Base-by-base conservation (phyloP, 306 rosid genomes). In the Herpetospermum pedunculosum region DNA sequence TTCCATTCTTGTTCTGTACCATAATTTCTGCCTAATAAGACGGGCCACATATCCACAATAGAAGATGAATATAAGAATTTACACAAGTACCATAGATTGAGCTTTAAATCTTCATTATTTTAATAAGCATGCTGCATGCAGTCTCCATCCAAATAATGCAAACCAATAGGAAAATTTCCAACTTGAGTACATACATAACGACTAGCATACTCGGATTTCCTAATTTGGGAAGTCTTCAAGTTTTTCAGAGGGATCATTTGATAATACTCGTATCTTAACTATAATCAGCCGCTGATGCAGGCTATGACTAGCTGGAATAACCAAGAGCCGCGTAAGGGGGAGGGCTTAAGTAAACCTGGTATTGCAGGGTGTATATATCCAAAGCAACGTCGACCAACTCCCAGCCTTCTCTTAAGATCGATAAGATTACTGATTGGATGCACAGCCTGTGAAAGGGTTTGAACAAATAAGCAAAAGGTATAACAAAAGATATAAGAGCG, bases 371-470 rank as follows among this genome's bases (percentile, higher is more conserved):
- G 98, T 72, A 93, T 77, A 78, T 93, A 93, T 77, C 97, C 98
- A 55, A 93, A 93, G 80, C 98, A 93, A 41, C 96, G 93, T 38
- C 97, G 97, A 58, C 98, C 92, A 73, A 89, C 83, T 80, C 98
- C 98, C 52, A 93, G 89, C 86, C 97, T 93, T 86, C 98, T 93
- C 88, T 93, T 93, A 55, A 93, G 98, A 86, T 93, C 98, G 70
- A 93, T 79, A 77, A 93, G 97, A 83, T 89, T 93, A 83, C 97
- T 93, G 80, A 93, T 93, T 72, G 98, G 98, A 72, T 93, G 98
- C 83, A 93, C 97, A 52, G 97, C 98, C 98, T 93, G 79, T 80
- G 75, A 52, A 85, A 82, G 72, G 48, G 7, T 37, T 30, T 11
- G 75, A 57, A 77, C 48, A 63, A 75, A 16, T 59, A 52, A 60